phyloP scores from a whole-genome alignment of 139 green algal genomes.

The Chlamydomonas urium region DNA sequence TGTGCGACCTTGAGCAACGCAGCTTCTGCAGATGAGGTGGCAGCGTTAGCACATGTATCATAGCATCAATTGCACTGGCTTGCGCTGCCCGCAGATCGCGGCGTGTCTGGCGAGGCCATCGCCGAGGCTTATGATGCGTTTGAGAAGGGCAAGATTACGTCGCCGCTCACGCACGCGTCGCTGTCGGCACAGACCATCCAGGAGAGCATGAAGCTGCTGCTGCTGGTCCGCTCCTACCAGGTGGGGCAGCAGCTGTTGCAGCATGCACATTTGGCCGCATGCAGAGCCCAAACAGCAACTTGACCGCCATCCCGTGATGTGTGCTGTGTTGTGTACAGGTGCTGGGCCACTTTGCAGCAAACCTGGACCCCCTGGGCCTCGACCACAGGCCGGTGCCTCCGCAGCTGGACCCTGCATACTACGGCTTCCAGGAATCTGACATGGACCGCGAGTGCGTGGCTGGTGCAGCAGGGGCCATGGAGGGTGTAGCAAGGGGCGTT shows the following conservation, averaged over 20 bases:
- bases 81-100: slow-evolving; percentile 53
- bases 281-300: background rate
- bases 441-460: slow-evolving; percentile 94
- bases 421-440: slow-evolving; percentile 92
- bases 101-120: slow-evolving; percentile 74
- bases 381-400: slow-evolving; percentile 47
- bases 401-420: slow-evolving; percentile 84
- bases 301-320: background rate
- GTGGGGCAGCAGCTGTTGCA: slow-evolving; percentile 38
- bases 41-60: background rate
- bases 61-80: background rate
- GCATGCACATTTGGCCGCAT: background rate
- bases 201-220: slow-evolving; percentile 86
- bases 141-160: slow-evolving; percentile 60
- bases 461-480: no score
- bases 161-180: slow-evolving; percentile 64
- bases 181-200: slow-evolving; percentile 92
- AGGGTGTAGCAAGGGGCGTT: no score
- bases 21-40: background rate
- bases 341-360: slow-evolving; percentile 73
- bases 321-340: slow-evolving; percentile 41
- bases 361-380: slow-evolving; percentile 88
- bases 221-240: slow-evolving; percentile 93
- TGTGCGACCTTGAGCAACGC: background rate
- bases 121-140: slow-evolving; percentile 83